A percentile compares a stretch with the other conserved stretches of the same genome.
These are phyloP conservation scores for Fusarium multiceps DNA, from an alignment of 2,329 filamentous ascomycete species.

Conservation along the genomic window DNA sequence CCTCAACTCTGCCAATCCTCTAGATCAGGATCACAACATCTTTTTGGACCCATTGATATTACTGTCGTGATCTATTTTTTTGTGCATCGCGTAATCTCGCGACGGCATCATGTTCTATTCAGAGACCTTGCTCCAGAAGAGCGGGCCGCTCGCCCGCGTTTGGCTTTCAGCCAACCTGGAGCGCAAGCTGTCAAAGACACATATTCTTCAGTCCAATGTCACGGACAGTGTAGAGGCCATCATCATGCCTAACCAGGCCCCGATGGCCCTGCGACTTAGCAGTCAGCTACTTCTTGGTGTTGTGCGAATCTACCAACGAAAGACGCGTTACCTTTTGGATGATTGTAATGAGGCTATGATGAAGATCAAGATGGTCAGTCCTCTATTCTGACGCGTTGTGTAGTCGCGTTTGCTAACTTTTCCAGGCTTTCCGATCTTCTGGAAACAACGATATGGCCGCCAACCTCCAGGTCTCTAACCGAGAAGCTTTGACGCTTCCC, in stretches of 20 bases:
- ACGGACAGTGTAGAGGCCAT: constrained; percentile 95
- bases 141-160: constrained; percentile 94
- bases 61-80: constrained; percentile 29
- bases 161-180: constrained; percentile 98
- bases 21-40: constrained; percentile 11
- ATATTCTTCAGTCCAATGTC: constrained; percentile 94
- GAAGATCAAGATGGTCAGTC: constrained; percentile 95
- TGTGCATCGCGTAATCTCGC: constrained; percentile 47
- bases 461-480: constrained; percentile 81
- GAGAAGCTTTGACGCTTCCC: constrained; percentile 87
- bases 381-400: neutral
- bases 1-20: constrained; percentile 23
- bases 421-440: constrained; percentile 88
- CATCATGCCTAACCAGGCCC: constrained; percentile 90
- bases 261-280: constrained; percentile 92
- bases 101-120: constrained; percentile 89
- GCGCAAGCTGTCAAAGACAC: constrained; percentile 97
- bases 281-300: constrained; percentile 95
- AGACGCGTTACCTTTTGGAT: constrained; percentile 94
- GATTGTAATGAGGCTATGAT: constrained; percentile 97
- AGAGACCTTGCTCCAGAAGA: constrained; percentile 94
- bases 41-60: constrained; percentile 21
- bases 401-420: constrained; percentile 47
- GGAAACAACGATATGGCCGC: constrained; percentile 96
- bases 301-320: constrained; percentile 96